Evolutionary conservation across 129 eudicot genomes (phyloP).

Genomic region (Mikania micrantha): DNA sequence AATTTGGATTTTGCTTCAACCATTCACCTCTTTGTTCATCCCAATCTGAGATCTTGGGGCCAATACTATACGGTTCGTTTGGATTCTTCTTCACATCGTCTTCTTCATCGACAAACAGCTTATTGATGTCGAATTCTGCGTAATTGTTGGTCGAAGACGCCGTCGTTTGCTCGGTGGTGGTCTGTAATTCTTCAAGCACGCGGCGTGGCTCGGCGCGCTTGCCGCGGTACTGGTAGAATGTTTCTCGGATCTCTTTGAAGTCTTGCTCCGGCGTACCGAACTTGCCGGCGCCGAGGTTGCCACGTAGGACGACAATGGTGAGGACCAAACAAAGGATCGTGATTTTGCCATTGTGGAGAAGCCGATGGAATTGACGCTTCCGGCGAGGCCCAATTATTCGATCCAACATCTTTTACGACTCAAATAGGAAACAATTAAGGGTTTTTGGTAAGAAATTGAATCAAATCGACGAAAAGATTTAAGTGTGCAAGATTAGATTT

Average conservation of each 20-base stretch:
- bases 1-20: constrained; percentile 56
- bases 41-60: constrained; percentile 80
- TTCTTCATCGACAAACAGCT: constrained; percentile 63
- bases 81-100: constrained; percentile 44
- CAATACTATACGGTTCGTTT: constrained; percentile 49
- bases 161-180: constrained; percentile 16
- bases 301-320: constrained; percentile 66
- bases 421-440: not conserved
- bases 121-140: constrained; percentile 50
- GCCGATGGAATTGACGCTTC: constrained; percentile 47
- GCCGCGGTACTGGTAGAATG: constrained; percentile 45
- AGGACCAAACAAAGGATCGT: constrained; percentile 63
- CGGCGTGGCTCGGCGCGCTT: constrained; percentile 72
- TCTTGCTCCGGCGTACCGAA: constrained; percentile 89
- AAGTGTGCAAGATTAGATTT: not conserved
- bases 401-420: constrained; percentile 36
- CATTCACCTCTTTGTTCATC: constrained; percentile 66
- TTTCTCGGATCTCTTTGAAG: constrained; percentile 52
- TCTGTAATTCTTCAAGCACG: constrained; percentile 47
- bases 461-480: not conserved
- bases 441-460: constrained; percentile 8
- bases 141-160: constrained; percentile 33
- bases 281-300: constrained; percentile 66
- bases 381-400: constrained; percentile 52
- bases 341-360: constrained; percentile 52